phyloP scores from a whole-genome alignment of 169 alveolate species.

The Eimeria necatrix region DNA sequence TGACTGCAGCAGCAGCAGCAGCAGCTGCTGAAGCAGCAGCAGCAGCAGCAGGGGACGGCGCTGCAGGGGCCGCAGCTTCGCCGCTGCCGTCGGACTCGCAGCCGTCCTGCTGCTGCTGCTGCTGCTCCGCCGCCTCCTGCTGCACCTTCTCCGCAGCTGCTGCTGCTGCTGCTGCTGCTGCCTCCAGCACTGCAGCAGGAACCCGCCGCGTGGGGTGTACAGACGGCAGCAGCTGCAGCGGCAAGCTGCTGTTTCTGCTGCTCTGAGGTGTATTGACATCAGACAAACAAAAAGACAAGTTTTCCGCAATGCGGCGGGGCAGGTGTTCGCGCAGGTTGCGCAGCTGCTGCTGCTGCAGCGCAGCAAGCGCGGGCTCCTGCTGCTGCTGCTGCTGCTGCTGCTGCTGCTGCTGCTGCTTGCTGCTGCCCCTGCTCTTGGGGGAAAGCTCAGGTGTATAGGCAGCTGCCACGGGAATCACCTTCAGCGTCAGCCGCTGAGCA shows the following conservation, averaged over 20 bases:
- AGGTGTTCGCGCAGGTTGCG: constrained; percentile 45
- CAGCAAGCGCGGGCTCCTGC: background rate
- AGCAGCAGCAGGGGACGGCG: background rate
- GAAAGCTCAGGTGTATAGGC: background rate
- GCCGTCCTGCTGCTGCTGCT: constrained; percentile 12
- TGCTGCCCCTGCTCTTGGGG: background rate
- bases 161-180: constrained; percentile 60
- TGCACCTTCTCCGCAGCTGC: background rate
- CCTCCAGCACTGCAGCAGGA: background rate
- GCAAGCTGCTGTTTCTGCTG: constrained; percentile 25
- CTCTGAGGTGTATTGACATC: constrained; percentile 49
- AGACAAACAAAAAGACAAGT: constrained; percentile 56
- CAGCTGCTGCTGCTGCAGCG: constrained; percentile 73
- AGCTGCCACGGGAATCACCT: constrained; percentile 20
- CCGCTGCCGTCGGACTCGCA: background rate
- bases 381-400: constrained; percentile 40
- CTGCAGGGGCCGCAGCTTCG: background rate
- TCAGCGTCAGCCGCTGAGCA: constrained; percentile 49
- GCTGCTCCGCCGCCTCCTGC: background rate
- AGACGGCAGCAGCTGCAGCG: constrained; percentile 57
- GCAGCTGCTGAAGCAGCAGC: constrained; percentile 64
- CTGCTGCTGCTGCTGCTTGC: constrained; percentile 47
- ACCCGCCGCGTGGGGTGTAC: background rate
- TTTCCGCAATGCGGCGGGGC: constrained; percentile 60
- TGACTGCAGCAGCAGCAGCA: constrained; percentile 38